phyloP scores from a whole-genome alignment of 2,329 filamentous ascomycete genomes.

The Penicillium digitatum region DNA sequence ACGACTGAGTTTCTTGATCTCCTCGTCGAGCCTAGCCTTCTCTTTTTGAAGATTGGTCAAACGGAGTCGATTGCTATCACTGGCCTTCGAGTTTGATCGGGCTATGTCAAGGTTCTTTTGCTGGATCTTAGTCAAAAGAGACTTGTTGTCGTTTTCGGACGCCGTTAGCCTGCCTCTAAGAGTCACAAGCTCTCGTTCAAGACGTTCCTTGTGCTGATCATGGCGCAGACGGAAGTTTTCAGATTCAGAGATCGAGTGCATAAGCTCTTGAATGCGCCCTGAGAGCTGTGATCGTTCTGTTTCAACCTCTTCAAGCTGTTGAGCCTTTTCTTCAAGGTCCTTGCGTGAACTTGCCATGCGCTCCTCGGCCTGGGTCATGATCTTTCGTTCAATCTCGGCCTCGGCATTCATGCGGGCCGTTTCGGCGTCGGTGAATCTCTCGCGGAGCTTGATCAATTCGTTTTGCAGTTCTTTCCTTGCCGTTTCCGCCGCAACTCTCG shows the following conservation, averaged over 20 bases:
- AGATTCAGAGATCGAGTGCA: constrained; percentile 80
- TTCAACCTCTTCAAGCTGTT: constrained; percentile 73
- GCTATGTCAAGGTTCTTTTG: constrained; percentile 97
- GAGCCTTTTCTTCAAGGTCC: constrained; percentile 75
- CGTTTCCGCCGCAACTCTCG: constrained; percentile 71
- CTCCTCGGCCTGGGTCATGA: constrained; percentile 74
- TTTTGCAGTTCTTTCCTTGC: constrained; percentile 85
- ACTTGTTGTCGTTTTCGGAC: constrained; percentile 93
- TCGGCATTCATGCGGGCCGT: constrained; percentile 81
- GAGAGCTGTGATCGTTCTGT: constrained; percentile 72
- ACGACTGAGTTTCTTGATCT: constrained; percentile 72
- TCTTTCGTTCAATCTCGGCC: constrained; percentile 70
- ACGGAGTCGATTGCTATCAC: constrained; percentile 75
- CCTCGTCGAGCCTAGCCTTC: constrained; percentile 77
- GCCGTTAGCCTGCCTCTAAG: constrained; percentile 84
- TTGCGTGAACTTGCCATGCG: constrained; percentile 71
- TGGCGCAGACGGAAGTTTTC: constrained; percentile 85
- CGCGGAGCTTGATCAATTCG: constrained; percentile 76
- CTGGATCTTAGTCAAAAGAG: constrained; percentile 93
- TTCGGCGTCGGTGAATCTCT: constrained; percentile 79
- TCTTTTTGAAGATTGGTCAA: constrained; percentile 74
- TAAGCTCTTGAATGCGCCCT: constrained; percentile 76
- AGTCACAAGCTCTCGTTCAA: constrained; percentile 86
- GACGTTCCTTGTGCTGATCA: constrained; percentile 88
- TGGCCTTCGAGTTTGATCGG: constrained; percentile 78